A percentile compares a stretch with the other conserved stretches of the same genome.
These are phyloP conservation scores for Yamadazyma kitorensis DNA, from an alignment of 805 yeast species.

Conservation along the genomic window DNA sequence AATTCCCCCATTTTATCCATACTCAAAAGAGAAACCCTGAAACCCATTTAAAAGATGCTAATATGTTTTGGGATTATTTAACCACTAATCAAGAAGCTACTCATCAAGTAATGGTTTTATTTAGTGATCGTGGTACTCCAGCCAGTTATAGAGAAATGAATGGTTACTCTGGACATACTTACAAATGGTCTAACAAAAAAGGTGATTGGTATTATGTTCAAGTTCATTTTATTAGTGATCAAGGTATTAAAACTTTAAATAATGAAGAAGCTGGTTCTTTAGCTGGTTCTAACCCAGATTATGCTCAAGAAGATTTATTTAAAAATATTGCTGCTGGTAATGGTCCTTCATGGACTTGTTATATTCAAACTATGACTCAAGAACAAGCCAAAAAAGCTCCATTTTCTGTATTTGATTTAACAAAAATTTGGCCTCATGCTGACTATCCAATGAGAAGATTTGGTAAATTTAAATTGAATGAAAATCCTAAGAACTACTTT, in stretches of 20 bases:
- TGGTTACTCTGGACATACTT: conserved; percentile 83
- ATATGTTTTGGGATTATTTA: conserved; percentile 84
- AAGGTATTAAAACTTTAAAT: conserved; percentile 50
- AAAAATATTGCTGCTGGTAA: conserved; percentile 76
- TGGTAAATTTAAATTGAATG: conserved; percentile 75
- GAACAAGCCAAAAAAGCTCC: conserved; percentile 72
- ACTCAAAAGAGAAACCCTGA: conserved; percentile 86
- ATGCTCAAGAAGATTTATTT: conserved; percentile 76
- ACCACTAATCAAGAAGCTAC: conserved; percentile 69
- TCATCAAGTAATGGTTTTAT: conserved; percentile 72
- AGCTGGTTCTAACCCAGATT: conserved; percentile 79
- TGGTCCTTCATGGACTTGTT: conserved; percentile 80
- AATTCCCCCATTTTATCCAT: conserved; percentile 86
- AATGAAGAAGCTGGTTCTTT: conserved; percentile 67
- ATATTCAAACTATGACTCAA: conserved; percentile 82
- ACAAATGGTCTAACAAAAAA: conserved; percentile 71
- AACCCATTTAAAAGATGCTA: conserved; percentile 74
- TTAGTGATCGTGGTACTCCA: conserved; percentile 83
- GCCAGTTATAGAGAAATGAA: conserved; percentile 72
- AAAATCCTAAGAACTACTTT: conserved; percentile 82
- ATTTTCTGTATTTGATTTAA: conserved; percentile 84
- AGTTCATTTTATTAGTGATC: conserved; percentile 69
- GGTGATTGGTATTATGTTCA: conserved; percentile 80
- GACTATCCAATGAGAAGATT: conserved; percentile 84
- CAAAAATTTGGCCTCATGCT: conserved; percentile 89